phyloP scores from a whole-genome alignment of 208 protist species.

The Leishmania tarentolae region DNA sequence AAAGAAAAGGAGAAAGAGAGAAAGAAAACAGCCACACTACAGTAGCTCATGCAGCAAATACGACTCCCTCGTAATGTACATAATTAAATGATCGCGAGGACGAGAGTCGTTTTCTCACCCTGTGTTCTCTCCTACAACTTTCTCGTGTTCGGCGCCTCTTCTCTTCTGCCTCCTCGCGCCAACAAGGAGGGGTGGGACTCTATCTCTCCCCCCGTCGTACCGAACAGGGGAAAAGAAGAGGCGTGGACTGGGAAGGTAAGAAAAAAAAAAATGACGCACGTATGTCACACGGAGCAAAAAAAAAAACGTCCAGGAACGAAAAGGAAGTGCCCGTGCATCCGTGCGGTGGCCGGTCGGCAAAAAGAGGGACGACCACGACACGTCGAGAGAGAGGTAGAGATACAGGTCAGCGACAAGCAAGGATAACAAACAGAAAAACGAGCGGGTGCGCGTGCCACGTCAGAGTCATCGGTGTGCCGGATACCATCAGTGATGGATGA shows the following conservation, averaged over 20 bases:
- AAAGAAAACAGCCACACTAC: background rate
- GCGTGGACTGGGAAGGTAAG: background rate
- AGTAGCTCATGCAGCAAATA: background rate
- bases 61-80: background rate
- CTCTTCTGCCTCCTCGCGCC: background rate
- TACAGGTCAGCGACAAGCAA: background rate
- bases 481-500: background rate
- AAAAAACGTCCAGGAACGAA: too few relatives aligned
- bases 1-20: too few relatives aligned
- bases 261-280: background rate
- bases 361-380: background rate
- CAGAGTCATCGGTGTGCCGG: background rate
- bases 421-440: too few relatives aligned
- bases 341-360: background rate
- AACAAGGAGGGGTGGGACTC: background rate
- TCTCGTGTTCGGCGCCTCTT: background rate
- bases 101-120: background rate
- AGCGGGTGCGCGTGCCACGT: background rate
- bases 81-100: background rate
- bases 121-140: background rate
- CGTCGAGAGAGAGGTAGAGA: background rate
- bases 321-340: too few relatives aligned
- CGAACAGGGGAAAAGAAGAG: background rate
- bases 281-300: background rate
- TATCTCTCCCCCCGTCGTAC: background rate